phyloP scores from a whole-genome alignment of 306 rosid species.

The Inga laurina region DNA sequence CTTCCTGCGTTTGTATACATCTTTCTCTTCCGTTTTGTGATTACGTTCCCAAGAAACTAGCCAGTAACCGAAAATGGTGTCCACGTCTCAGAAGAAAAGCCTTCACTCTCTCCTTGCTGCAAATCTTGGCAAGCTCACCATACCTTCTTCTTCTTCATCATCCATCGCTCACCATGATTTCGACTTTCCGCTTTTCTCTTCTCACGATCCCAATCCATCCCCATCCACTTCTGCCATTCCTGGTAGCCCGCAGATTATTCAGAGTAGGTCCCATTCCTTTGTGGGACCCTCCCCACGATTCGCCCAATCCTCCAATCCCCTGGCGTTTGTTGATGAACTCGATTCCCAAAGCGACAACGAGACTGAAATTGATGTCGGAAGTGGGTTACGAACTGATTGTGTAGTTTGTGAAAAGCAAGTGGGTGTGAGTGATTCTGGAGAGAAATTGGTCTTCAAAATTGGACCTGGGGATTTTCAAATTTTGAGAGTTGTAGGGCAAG shows the following conservation, averaged over 20 bases:
- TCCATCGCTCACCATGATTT: slow-evolving; percentile 41
- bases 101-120: slow-evolving; percentile 56
- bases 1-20: background rate
- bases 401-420: background rate
- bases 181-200: slow-evolving; percentile 46
- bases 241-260: slow-evolving; percentile 60
- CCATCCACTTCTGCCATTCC: slow-evolving; percentile 23
- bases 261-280: slow-evolving; percentile 89
- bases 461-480: slow-evolving; percentile 83
- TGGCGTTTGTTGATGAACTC: slow-evolving; percentile 45
- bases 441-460: slow-evolving; percentile 40
- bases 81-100: slow-evolving; percentile 47
- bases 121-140: slow-evolving; percentile 62
- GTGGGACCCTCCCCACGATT: slow-evolving; percentile 92
- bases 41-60: background rate
- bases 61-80: slow-evolving; percentile 49
- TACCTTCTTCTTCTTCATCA: slow-evolving; percentile 49
- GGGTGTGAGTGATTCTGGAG: background rate
- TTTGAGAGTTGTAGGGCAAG: slow-evolving; percentile 78
- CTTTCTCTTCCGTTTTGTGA: background rate
- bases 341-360: slow-evolving; percentile 50
- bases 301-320: slow-evolving; percentile 43
- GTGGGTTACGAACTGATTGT: slow-evolving; percentile 1
- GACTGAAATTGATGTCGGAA: background rate
- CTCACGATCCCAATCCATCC: slow-evolving; percentile 32